A percentile compares a stretch with the other conserved stretches of the same genome.
These are phyloP conservation scores for Metrosideros polymorpha DNA, from an alignment of 441 rosid species.

Conservation along the genomic window DNA sequence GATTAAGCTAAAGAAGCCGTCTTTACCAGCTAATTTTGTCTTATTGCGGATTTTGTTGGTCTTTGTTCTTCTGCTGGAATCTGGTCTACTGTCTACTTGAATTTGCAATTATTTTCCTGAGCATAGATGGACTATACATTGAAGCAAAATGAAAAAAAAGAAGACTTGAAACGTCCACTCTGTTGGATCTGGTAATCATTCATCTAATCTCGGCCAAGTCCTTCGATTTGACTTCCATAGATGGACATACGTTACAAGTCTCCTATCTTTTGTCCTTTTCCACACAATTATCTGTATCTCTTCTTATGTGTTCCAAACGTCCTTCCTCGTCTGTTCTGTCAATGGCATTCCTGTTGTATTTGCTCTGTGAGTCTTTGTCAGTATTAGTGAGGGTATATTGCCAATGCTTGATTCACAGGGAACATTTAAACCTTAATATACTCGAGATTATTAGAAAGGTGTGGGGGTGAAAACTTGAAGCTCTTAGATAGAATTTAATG, in stretches of 20 bases:
- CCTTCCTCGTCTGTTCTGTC: neutral
- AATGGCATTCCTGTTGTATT: neutral
- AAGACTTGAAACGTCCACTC: neutral
- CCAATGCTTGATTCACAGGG: neutral
- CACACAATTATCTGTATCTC: neutral
- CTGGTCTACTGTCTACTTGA: neutral
- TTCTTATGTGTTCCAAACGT: neutral
- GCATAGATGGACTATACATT: neutral
- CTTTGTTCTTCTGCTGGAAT: neutral
- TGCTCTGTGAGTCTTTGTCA: neutral
- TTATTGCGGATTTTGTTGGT: neutral
- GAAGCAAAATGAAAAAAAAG: neutral
- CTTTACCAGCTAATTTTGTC: neutral
- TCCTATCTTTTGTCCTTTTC: neutral
- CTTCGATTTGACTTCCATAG: neutral
- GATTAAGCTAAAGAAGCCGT: neutral
- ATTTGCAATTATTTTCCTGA: neutral
- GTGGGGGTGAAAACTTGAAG: neutral
- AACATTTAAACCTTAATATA: neutral
- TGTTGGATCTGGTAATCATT: neutral
- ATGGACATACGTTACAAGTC: neutral
- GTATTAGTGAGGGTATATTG: neutral
- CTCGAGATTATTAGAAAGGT: neutral
- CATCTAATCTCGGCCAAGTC: neutral
- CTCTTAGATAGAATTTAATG: neutral